Percentiles rank a stretch among this genome's conserved stretches.
These are phyloP conservation scores for Berberis thunbergii DNA, from an alignment of 164 flowering plant genomes.

Conservation along the genomic window DNA sequence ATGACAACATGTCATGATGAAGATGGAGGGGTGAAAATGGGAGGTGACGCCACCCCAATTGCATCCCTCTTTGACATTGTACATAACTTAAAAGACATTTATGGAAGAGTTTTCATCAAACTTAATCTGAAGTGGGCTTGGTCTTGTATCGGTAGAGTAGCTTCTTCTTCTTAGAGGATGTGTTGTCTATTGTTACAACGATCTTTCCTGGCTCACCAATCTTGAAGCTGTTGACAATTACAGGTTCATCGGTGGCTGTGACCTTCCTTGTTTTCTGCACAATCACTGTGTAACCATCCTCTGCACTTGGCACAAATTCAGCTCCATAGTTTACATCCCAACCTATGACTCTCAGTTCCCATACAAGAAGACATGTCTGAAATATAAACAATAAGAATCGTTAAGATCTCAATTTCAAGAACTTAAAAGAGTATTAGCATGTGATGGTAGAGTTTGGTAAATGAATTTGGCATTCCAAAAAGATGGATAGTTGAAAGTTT, in stretches of 20 bases:
- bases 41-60: no score
- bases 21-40: neutral
- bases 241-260: constrained; percentile 46
- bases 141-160: constrained; percentile 75
- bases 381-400: no score
- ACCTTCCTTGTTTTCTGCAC: constrained; percentile 61
- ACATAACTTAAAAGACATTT: no score
- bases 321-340: constrained; percentile 79
- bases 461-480: no score
- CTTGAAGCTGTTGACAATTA: constrained; percentile 53
- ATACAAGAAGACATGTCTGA: constrained; percentile 43
- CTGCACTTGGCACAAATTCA: constrained; percentile 60
- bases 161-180: constrained; percentile 83
- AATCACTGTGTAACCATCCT: constrained; percentile 65
- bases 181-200: constrained; percentile 68
- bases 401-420: no score
- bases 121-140: constrained; percentile 31
- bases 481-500: no score
- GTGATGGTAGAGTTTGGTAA: no score
- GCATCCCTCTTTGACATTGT: no score
- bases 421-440: no score
- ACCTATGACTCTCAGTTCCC: constrained; percentile 78
- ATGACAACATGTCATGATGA: neutral
- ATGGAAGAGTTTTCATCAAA: neutral
- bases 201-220: constrained; percentile 65